Conservation (phyloP, 768 basidiomycete genomes). For the Mycena alexandri region DNA sequence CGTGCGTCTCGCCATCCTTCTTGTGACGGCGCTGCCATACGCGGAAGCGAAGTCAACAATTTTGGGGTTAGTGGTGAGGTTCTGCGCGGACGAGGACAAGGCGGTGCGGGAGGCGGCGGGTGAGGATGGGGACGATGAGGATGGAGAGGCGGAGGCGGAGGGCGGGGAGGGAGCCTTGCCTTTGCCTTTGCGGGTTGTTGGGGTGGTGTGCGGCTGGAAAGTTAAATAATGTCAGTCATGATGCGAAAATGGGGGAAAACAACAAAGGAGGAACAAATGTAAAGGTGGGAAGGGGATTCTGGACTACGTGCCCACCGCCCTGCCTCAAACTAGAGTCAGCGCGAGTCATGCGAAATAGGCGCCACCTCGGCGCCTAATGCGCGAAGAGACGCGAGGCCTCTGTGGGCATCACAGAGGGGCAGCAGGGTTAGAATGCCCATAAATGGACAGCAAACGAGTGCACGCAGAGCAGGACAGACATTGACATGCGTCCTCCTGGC, state of each 20-base stretch:
- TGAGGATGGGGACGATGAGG: not conserved
- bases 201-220: not conserved
- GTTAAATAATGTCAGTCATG: not conserved
- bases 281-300: not conserved
- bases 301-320: too few species aligned
- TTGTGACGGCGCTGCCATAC: too few species aligned
- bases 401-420: too few species aligned
- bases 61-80: too few species aligned
- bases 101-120: too few species aligned
- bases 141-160: not conserved
- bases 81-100: too few species aligned
- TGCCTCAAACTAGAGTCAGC: not conserved
- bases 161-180: conserved; percentile 25
- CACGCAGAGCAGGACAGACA: too few species aligned
- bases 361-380: not conserved
- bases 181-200: conserved; percentile 24
- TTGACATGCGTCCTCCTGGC: too few species aligned
- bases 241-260: not conserved
- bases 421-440: too few species aligned
- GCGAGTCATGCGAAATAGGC: too few species aligned
- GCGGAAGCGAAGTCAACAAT: not conserved
- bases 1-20: conserved; percentile 7
- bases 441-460: too few species aligned
- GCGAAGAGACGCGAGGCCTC: too few species aligned
- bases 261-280: not conserved